These are phyloP conservation scores for Psilocybe mexicana DNA, from an alignment of 1,284 basidiomycete species.

Conservation along the genomic window DNA sequence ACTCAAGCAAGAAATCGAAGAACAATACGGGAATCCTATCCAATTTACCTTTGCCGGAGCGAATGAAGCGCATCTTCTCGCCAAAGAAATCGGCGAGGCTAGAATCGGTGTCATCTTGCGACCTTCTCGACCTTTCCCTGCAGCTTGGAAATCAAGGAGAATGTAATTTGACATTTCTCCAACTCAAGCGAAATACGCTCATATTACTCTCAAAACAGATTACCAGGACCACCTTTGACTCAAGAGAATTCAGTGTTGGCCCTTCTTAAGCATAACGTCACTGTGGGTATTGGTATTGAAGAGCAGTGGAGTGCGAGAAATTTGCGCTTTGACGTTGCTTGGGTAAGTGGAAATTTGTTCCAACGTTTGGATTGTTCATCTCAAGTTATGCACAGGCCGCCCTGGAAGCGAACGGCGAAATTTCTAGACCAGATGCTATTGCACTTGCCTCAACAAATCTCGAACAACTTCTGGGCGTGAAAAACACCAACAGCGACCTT, in stretches of 20 bases:
- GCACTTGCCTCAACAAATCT: conserved; percentile 64
- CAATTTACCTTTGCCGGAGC: conserved; percentile 63
- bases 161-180: conserved; percentile 45
- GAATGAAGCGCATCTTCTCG: conserved; percentile 67
- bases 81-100: conserved; percentile 63
- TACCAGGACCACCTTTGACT: conserved; percentile 72
- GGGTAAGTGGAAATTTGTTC: conserved; percentile 42
- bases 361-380: not conserved
- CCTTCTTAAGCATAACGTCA: conserved; percentile 63
- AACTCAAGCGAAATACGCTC: not conserved
- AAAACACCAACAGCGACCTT: conserved; percentile 46
- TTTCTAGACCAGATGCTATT: conserved; percentile 56
- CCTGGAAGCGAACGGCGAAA: conserved; percentile 40
- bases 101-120: conserved; percentile 69
- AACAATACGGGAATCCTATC: conserved; percentile 36
- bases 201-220: conserved; percentile 31
- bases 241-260: conserved; percentile 53
- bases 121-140: conserved; percentile 61
- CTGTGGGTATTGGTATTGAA: conserved; percentile 63
- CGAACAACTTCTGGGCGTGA: conserved; percentile 51
- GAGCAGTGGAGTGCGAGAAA: conserved; percentile 67
- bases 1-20: conserved; percentile 66
- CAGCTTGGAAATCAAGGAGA: conserved; percentile 61
- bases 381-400: conserved; percentile 31
- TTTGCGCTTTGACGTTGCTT: conserved; percentile 69